These are phyloP conservation scores for Kwoniella newhampshirensis DNA, from an alignment of 768 basidiomycete genomes.

Conservation along the genomic window DNA sequence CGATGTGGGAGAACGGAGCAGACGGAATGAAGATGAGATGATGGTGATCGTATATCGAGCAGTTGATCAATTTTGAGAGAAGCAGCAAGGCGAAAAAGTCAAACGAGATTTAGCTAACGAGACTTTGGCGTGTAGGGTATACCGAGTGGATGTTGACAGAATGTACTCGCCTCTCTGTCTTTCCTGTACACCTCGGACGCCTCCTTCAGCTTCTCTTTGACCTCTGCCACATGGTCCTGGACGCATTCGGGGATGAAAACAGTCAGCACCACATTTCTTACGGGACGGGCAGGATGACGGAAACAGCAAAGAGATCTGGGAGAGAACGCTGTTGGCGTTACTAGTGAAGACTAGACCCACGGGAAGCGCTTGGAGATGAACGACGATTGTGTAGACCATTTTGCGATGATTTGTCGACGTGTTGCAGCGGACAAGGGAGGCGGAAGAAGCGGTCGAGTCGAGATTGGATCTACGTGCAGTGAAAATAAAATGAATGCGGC, in stretches of 20 bases:
- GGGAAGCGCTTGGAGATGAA: constrained; percentile 49
- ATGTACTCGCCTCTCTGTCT: constrained; percentile 48
- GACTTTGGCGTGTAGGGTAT: too few species aligned
- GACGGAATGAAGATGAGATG: too few species aligned
- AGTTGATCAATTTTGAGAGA: too few species aligned
- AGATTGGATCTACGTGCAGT: too few species aligned
- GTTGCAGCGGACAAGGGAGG: background rate
- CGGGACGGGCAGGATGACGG: background rate
- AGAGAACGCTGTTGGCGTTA: too few species aligned
- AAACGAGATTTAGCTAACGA: too few species aligned
- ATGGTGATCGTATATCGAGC: background rate
- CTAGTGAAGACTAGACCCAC: constrained; percentile 34
- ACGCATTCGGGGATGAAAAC: background rate
- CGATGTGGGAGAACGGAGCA: too few species aligned
- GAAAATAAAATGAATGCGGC: too few species aligned
- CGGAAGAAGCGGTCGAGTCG: background rate
- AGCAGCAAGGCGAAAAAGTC: too few species aligned
- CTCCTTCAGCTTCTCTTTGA: constrained; percentile 52
- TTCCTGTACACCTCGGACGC: constrained; percentile 51
- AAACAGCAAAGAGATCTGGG: background rate
- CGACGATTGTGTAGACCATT: constrained; percentile 54
- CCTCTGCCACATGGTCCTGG: constrained; percentile 49
- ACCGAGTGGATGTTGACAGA: too few species aligned
- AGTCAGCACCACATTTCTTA: background rate
- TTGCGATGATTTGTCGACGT: background rate